Evolutionary conservation across 495 filamentous ascomycete species (phyloP).

Genomic region (Alectoria sarmentosa): DNA sequence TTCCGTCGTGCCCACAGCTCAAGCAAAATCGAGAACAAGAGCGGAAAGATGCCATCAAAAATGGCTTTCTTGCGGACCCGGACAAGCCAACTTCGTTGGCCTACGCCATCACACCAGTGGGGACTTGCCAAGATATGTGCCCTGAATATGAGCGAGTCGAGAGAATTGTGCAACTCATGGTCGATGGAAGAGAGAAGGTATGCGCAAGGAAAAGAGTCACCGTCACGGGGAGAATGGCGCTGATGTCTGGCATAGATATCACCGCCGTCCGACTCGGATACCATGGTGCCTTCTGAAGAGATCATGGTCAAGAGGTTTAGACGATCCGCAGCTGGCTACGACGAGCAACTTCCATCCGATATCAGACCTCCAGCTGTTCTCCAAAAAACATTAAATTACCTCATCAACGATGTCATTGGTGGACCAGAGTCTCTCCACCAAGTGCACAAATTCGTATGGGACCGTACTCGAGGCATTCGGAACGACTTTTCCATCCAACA

Average conservation of each 20-base stretch:
- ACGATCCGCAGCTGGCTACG: constrained; percentile 85
- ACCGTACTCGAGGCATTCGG: constrained; percentile 82
- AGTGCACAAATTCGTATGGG: constrained; percentile 87
- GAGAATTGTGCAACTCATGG: constrained; percentile 63
- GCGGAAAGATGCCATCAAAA: constrained; percentile 60
- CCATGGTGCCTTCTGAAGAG: constrained; percentile 42
- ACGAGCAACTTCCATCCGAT: constrained; percentile 86
- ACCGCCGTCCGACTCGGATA: constrained; percentile 22
- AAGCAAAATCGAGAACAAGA: constrained; percentile 64
- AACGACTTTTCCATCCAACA: constrained; percentile 93
- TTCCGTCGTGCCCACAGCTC: constrained; percentile 35
- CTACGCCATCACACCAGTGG: constrained; percentile 80
- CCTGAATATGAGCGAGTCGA: constrained; percentile 80
- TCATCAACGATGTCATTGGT: constrained; percentile 67
- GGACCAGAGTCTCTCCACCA: constrained; percentile 54
- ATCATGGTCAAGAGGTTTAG: constrained; percentile 82
- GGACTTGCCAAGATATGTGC: constrained; percentile 91
- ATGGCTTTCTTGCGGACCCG: constrained; percentile 80
- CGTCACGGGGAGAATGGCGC: neutral
- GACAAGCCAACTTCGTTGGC: constrained; percentile 72
- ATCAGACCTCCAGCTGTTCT: constrained; percentile 74
- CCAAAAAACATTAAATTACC: constrained; percentile 70
- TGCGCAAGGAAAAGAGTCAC: neutral
- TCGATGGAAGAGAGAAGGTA: constrained; percentile 57
- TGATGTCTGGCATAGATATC: constrained; percentile 27